Evolutionary conservation across 2,329 filamentous ascomycete species (phyloP).

Genomic region (Colletotrichum scovillei): DNA sequence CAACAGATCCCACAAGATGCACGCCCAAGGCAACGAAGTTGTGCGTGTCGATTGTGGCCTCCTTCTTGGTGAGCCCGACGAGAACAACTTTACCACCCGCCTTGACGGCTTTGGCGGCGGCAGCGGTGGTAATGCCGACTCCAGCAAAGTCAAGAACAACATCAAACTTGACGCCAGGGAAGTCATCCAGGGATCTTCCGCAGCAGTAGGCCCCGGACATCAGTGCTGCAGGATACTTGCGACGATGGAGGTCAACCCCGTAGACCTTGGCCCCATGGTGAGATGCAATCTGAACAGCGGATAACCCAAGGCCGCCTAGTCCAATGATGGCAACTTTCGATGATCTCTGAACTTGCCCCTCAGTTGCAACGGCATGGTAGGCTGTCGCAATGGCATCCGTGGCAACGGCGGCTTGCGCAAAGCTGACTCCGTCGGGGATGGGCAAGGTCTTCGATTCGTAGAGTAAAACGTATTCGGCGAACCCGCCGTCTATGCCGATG

Average conservation of each 20-base stretch:
- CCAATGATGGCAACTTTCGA: not conserved
- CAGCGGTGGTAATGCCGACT: not conserved
- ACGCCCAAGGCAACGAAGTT: not conserved
- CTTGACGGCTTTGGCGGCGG: not conserved
- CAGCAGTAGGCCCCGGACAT: not conserved
- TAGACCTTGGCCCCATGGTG: conserved; percentile 1
- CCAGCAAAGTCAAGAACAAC: conserved; percentile 19
- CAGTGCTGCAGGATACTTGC: conserved; percentile 4
- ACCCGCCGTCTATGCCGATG: conserved; percentile 21
- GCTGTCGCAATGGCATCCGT: conserved; percentile 27
- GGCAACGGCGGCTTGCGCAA: conserved; percentile 18
- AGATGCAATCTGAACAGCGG: not conserved
- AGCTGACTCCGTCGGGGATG: conserved; percentile 16
- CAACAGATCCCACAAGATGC: not conserved
- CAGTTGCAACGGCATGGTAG: conserved; percentile 33
- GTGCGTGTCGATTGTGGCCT: not conserved
- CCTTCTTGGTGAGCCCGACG: conserved; percentile 5
- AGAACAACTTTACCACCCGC: conserved; percentile 18
- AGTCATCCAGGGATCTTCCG: not conserved
- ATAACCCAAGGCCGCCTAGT: conserved; percentile 5
- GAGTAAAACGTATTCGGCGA: conserved; percentile 20
- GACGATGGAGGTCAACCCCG: not conserved
- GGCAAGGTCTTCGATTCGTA: conserved; percentile 11
- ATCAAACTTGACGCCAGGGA: conserved; percentile 2
- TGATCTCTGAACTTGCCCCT: not conserved